These are phyloP conservation scores for Fusarium marasasianum DNA, from an alignment of 2,329 filamentous ascomycete species.

Conservation along the genomic window DNA sequence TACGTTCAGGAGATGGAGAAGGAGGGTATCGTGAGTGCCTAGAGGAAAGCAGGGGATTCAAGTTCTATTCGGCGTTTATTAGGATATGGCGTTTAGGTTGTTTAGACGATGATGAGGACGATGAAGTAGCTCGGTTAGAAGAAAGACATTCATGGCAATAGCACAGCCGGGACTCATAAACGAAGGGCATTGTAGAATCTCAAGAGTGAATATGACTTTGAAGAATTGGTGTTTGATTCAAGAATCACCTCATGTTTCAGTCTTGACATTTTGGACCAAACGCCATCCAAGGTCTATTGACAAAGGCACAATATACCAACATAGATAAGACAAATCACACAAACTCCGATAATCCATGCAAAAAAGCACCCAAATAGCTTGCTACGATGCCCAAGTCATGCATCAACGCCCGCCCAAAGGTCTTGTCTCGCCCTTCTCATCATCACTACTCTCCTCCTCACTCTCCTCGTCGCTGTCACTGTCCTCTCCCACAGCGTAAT, in stretches of 20 bases:
- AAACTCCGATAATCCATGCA: constrained; percentile 42
- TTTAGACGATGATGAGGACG: constrained; percentile 12
- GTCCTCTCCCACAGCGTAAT: constrained; percentile 63
- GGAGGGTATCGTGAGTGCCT: constrained; percentile 55
- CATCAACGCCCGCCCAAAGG: constrained; percentile 37
- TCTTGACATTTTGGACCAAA: constrained; percentile 14
- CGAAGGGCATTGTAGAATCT: not conserved
- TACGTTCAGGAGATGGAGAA: constrained; percentile 91
- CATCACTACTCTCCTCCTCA: constrained; percentile 53
- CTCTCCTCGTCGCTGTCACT: constrained; percentile 55
- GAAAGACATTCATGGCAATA: not conserved
- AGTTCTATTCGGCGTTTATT: constrained; percentile 21
- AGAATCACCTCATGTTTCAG: not conserved
- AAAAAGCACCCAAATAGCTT: constrained; percentile 10
- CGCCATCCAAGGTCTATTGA: constrained; percentile 36
- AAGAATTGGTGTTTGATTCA: not conserved
- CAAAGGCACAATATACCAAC: constrained; percentile 18
- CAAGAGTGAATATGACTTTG: too few relatives aligned
- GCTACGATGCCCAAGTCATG: not conserved
- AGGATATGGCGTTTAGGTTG: constrained; percentile 33
- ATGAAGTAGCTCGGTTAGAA: constrained; percentile 11
- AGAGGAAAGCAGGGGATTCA: not conserved
- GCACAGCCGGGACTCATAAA: not conserved
- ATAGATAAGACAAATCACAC: constrained; percentile 21
- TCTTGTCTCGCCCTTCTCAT: constrained; percentile 38